Base-by-base conservation (phyloP, 352 stramenopile species). In the Pythium myriotylum region DNA sequence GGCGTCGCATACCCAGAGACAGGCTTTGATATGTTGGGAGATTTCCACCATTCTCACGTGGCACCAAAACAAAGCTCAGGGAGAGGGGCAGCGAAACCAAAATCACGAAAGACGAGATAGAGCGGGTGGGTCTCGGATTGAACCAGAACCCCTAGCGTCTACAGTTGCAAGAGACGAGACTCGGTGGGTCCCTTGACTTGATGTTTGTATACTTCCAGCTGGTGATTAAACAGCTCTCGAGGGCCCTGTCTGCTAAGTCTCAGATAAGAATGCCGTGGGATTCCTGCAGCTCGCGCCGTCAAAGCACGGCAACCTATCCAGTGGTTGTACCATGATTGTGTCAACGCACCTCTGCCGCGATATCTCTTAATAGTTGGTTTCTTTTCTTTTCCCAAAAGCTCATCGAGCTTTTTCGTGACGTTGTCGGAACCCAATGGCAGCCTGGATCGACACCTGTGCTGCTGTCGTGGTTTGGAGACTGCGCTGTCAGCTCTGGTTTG, bases 1-100 rank as follows among this genome's bases (percentile, higher is more conserved):
- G 24, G 41, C 47, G 56, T 63, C 56, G 56, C 56, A 63, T 47
- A 63, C 43, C 48, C 35, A 63, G 56, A 63, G 37, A 63, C 53
- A 27, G 32, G 29, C 29, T 35, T 35, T 35, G 29, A 10, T n/a
- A n/a, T 35, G 29, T 10, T 35, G 29, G 29, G 5, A 35, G 29
- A 35, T 35, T 35, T 35, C 29, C 29, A 10, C 29, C n/a, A n/a
- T 40, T 20, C 17, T 6, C 13, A 16, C 4, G 13, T 19, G 17
- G 37, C 37, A 43, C 37, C 37, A 43, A 40, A 40, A 40, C 33
- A 40, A 14, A 43, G 29, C 29, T 10, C 29, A 35, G 29, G 29
- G 29, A 35, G 5, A 35, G 29, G 10, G 29, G n/a, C n/a, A n/a
- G n/a, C 33, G 8, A 14, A 40, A 40, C 33, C 33, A 6, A 27